Evolutionary conservation across 768 basidiomycete genomes (phyloP).

Genomic region (Roridomyces roridus): DNA sequence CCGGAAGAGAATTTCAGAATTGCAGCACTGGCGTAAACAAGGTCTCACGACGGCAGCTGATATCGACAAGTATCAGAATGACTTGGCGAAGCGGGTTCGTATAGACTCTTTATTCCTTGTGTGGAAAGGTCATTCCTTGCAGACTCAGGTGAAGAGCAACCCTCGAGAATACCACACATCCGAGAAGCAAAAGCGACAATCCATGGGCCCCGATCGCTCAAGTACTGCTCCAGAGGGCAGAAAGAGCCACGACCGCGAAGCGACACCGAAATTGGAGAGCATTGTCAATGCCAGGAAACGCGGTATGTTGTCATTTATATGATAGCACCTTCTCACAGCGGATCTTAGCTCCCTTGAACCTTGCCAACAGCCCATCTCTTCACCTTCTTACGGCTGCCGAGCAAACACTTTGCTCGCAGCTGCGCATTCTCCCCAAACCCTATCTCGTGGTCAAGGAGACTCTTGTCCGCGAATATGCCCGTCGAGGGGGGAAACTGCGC

Average conservation of each 20-base stretch:
- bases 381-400: conserved; percentile 91
- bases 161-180: conserved; percentile 61
- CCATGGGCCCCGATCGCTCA: conserved; percentile 58
- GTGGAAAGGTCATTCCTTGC: neutral
- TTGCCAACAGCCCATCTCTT: conserved; percentile 88
- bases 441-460: conserved; percentile 97
- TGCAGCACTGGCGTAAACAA: conserved; percentile 88
- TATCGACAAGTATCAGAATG: conserved; percentile 87
- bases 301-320: conserved; percentile 40
- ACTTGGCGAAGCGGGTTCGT: conserved; percentile 75
- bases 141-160: conserved; percentile 71
- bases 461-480: conserved; percentile 90
- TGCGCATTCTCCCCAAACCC: conserved; percentile 93
- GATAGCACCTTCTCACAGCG: neutral
- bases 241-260: conserved; percentile 66
- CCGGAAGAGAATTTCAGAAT: conserved; percentile 86
- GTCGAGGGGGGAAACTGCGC: conserved; percentile 86
- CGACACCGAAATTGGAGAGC: conserved; percentile 56
- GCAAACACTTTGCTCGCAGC: conserved; percentile 84
- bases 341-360: conserved; percentile 69
- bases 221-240: conserved; percentile 53
- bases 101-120: conserved; percentile 10
- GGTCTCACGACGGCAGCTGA: conserved; percentile 87
- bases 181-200: conserved; percentile 59
- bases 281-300: conserved; percentile 47